Evolutionary conservation across 1,284 basidiomycete species (phyloP), one percentile per base, ranked within the genome.

Genomic region (Ustilago cynodontis): DNA sequence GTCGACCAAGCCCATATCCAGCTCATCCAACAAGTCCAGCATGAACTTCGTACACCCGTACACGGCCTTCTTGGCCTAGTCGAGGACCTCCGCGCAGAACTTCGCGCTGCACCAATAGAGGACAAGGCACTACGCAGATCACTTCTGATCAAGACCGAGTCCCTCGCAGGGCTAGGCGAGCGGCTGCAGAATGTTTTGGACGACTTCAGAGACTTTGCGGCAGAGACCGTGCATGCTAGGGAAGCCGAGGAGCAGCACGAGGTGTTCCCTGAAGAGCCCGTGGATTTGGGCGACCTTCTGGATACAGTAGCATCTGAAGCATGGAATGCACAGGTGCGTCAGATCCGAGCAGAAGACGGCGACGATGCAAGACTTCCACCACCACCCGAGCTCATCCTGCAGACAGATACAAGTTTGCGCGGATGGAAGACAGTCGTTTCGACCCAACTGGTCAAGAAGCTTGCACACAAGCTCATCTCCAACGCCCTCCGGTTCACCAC

Each of bases 1-100:
- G 61, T 75, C 53, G 78, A 79, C 37, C 63, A 65, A 33, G 75
- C 78, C 6, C 78, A 78, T 49, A 77, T 77, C 18, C 64, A 66
- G 31, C 69, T 80, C 53, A 75, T 79, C 1, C 79, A 80, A 33
- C 68, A 72, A 18, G 77, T 81, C 9, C 79, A 81, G 60, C 78
- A 81, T 53, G 79, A 81, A 31, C 70, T 81, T 1, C 62, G 77
- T 33, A 81, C 79, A 9, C 79, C 79, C 26, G 60, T 81, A 0
- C 79, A 81, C 26, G 79, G 79, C 20, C 56, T 76, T 1, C 71
- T 77, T 16, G 68, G 63, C 18, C 56, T 74, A 29, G 33, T 75
- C 56, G 68, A 74, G 1, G 59, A 64, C 28, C 50, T 77, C 1
- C 60, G 65, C 10, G 5, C 63, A 26, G 65, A 79, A 13, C n/a